Conservation (phyloP, 495 filamentous ascomycete genomes). For the Cudoniella acicularis region DNA sequence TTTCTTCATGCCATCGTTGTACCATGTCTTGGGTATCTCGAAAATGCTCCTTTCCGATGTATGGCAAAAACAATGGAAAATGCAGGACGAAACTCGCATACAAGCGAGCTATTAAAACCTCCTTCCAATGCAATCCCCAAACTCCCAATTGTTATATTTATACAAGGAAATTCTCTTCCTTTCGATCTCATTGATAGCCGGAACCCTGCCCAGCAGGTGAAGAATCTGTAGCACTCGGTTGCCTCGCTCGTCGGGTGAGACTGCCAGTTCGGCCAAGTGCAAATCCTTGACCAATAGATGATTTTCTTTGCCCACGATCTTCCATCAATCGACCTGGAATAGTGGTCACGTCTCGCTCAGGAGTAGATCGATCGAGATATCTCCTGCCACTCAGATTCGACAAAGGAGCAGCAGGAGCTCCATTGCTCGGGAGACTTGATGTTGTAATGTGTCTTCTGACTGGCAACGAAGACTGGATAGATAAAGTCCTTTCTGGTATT, state of each 20-base stretch:
- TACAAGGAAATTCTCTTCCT: neutral
- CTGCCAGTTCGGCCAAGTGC: conserved; percentile 21
- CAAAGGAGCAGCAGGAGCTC: conserved; percentile 9
- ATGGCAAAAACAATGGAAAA: conserved; percentile 1
- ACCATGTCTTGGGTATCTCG: conserved; percentile 13
- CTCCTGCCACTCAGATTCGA: conserved; percentile 29
- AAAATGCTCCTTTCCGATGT: conserved; percentile 13
- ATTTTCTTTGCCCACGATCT: conserved; percentile 32
- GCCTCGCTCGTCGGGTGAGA: conserved; percentile 17
- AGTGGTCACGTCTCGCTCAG: conserved; percentile 35
- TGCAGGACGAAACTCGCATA: neutral
- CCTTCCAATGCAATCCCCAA: neutral
- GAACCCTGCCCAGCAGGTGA: conserved; percentile 10
- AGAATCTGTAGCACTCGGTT: conserved; percentile 7
- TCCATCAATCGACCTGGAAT: conserved; percentile 37
- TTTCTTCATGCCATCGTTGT: conserved; percentile 5
- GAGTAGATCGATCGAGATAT: conserved; percentile 43
- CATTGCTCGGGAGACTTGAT: conserved; percentile 18
- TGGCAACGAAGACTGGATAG: conserved; percentile 23
- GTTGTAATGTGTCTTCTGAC: conserved; percentile 24
- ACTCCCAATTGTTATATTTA: neutral
- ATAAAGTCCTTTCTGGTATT: conserved; percentile 15
- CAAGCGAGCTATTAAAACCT: neutral
- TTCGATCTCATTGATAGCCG: conserved; percentile 12
- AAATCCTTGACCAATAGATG: conserved; percentile 19